Base-by-base conservation (phyloP, 164 flowering plant species). In the Houttuynia cordata region DNA sequence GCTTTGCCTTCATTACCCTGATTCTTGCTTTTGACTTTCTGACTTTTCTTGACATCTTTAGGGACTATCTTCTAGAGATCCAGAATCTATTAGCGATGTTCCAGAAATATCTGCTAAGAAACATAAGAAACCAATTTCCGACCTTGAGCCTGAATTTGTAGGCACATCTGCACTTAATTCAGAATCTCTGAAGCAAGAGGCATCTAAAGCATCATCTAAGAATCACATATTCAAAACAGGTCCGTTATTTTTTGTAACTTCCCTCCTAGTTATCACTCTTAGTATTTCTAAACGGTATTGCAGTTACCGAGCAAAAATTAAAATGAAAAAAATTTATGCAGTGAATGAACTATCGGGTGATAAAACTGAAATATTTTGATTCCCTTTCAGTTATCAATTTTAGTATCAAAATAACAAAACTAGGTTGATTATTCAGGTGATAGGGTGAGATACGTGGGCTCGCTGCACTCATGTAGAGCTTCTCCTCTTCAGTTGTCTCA, bases 401-500 rank as follows among this genome's bases (percentile, higher is more conserved):
- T 45, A 45, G 14, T 45, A 17, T 45, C 12, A 3, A 45, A 12
- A 45, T 45, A 2, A 12, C 4, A 12, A 12, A 45, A 45, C 14
- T 12, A 12, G 49, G 49, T 45, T 45, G 17, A 12, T 45, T 45
- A 45, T 7, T 24, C 81, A 91, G 98, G 98, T 68, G 98, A 91
- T 68, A 81, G 87, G 72, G 98, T 91, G 8, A 82, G 69, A 74
- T 91, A 73, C 77, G 74, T 88, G 68, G 88, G 91, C 59, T 53
- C 75, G 0, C 6, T 67, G 54, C 61, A 79, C 57, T 62, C 64
- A 5, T 57, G 87, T 59, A 81, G 75, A 39, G 58, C 68, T 62
- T 62, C 86, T 59, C 60, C 80, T 62, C 49, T 64, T 53, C 84
- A 70, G 30, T 53, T 67, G 47, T 71, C 79, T 62, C 57, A 68